Base-by-base conservation (phyloP, 2,329 filamentous ascomycete genomes). In the Penicillium psychrosexuale region DNA sequence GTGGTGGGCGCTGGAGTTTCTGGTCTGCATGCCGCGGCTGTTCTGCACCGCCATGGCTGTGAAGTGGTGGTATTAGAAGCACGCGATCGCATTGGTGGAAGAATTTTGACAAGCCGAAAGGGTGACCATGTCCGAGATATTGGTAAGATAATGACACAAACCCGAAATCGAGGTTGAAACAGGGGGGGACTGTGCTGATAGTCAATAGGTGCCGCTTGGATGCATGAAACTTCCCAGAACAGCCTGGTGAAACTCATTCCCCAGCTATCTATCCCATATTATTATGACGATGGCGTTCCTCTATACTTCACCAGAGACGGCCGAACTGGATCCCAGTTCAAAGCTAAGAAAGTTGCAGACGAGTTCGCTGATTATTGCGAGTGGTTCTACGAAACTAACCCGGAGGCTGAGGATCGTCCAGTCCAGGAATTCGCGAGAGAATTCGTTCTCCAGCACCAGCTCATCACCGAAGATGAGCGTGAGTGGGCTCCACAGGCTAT, bases 161-260 rank as follows among this genome's bases (percentile, higher is more conserved):
- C 15, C 39, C 9, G 34, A 34, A 27, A 36, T 28, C 19, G 15
- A 38, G 13, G 27, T 27, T 12, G 19, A 15, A 44, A n/a, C 19
- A n/a, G 12, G 3, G 33, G 9, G 15, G 24, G n/a, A 22, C 13
- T 15, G n/a, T 12, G 50, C 50, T 53, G 24, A 56, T 30, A 6
- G 9, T 28, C 9, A 27, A 17, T 49, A 77, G 75, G 75, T 46
- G 75, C 75, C 51, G 75, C 75, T 53, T 77, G 75, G 75, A 74
- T 76, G 69, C 75, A 77, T 63, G 75, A 77, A 67, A 77, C 75
- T 30, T 74, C 71, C 42, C 75, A 77, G 65, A 77, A 77, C 60
- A 73, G 71, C 52, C 65, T 77, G 37, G 73, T 77, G 33, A 75
- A 75, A 58, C 65, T 77, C 52, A 77, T 77, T 50, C 68, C 69